These are phyloP conservation scores for Melanomma pulvis-pyrius DNA, from an alignment of 495 filamentous ascomycete species.

Conservation along the genomic window DNA sequence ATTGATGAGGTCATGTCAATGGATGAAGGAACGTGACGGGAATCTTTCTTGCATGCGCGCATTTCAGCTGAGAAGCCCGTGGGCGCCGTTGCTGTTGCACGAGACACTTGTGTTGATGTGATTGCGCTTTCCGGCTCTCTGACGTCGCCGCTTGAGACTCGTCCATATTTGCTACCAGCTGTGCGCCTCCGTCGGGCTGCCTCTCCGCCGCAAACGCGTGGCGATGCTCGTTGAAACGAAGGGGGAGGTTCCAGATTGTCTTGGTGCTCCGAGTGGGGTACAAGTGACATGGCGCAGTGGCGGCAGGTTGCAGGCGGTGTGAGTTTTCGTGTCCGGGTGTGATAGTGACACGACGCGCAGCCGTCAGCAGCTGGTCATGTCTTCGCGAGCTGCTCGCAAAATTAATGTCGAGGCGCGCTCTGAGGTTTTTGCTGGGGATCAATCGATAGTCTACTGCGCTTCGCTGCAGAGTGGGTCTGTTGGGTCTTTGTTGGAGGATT, in stretches of 20 bases:
- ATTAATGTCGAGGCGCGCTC: background rate
- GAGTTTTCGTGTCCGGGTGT: background rate
- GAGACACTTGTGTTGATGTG: background rate
- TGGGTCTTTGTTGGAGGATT: background rate
- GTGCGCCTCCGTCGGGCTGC: background rate
- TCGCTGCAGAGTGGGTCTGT: background rate
- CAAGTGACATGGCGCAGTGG: background rate
- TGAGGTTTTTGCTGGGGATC: background rate
- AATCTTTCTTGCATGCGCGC: background rate
- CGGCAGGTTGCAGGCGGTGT: constrained; percentile 16
- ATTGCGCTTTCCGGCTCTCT: background rate
- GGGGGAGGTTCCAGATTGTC: constrained; percentile 23
- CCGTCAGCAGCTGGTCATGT: background rate
- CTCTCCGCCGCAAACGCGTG: background rate
- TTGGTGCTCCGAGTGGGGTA: constrained; percentile 5
- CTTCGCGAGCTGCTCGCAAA: background rate
- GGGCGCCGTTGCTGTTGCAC: background rate
- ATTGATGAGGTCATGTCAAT: background rate
- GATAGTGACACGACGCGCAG: constrained; percentile 2
- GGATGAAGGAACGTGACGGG: background rate
- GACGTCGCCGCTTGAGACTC: background rate
- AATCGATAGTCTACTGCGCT: background rate
- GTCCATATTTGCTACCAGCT: background rate
- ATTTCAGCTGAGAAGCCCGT: background rate
- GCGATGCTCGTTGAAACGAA: constrained; percentile 8